phyloP scores from a whole-genome alignment of 495 filamentous ascomycete species.

The Pseudevernia furfuracea region DNA sequence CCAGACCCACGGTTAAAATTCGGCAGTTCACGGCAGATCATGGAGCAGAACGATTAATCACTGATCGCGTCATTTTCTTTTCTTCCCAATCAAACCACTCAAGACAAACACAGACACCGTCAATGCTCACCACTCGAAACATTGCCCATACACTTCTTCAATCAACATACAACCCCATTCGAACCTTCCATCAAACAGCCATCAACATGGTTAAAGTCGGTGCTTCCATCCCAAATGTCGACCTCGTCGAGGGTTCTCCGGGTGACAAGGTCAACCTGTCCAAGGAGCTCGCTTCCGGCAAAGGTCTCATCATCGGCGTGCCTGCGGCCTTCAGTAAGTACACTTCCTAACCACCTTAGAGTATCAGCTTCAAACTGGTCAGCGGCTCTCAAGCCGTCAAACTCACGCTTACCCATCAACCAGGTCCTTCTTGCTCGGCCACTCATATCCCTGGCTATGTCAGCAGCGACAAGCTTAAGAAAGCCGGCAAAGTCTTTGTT shows the following conservation, averaged over 20 bases:
- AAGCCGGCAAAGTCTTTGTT: conserved; percentile 74
- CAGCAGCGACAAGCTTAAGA: conserved; percentile 60
- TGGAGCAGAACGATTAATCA: background rate
- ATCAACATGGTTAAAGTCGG: conserved; percentile 50
- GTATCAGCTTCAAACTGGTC: background rate
- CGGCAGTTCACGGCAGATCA: background rate
- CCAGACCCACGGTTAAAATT: background rate
- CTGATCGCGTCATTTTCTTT: background rate
- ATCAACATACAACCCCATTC: background rate
- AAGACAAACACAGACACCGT: background rate
- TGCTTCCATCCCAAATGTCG: conserved; percentile 56
- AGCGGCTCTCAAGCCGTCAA: background rate
- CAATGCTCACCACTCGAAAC: conserved; percentile 17
- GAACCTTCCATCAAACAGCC: conserved; percentile 18
- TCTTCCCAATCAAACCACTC: background rate
- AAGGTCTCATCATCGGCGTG: conserved; percentile 79
- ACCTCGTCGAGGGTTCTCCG: conserved; percentile 52
- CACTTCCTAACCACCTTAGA: conserved; percentile 12
- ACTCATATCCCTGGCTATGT: conserved; percentile 79
- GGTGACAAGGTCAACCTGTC: conserved; percentile 84
- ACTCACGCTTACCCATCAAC: conserved; percentile 2
- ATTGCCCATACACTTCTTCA: conserved; percentile 8
- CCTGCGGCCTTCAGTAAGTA: conserved; percentile 78
- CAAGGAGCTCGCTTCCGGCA: conserved; percentile 57
- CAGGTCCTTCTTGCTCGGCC: conserved; percentile 66